Evolutionary conservation across 2,329 filamentous ascomycete species (phyloP), one percentile per base, ranked within the genome.

Genomic region (Neocucurbitaria cava): DNA sequence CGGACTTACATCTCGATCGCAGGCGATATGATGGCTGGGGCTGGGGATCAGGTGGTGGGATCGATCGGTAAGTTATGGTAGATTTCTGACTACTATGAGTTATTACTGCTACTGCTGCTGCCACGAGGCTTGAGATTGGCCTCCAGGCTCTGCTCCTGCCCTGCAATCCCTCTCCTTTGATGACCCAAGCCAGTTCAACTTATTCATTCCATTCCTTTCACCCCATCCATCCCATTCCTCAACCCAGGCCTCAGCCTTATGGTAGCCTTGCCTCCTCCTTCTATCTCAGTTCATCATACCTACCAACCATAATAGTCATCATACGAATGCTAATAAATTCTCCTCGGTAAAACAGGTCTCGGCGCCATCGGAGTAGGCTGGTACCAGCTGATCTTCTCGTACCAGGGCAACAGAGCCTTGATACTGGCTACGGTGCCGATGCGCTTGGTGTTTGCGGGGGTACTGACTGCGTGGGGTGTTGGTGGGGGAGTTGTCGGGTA

Each of bases 311-410:
- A 7, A 18, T 21, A 42, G 11, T 26, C 26, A 21, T 33, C 20
- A 38, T 17, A 7, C 6, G 2, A 18, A 15, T 41, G 17, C n/a
- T n/a, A n/a, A n/a, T n/a, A n/a, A n/a, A n/a, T n/a, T n/a, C n/a
- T n/a, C n/a, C n/a, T n/a, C n/a, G n/a, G n/a, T n/a, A n/a, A 28
- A 5, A 28, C 26, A 61, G 60, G 60, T 17, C 50, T 63, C 2
- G 55, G 55, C 10, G 46, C 33, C 2, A 28, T 63, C n/a, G 55
- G 50, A 28, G 46, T 63, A 17, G 51, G 60, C 7, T 59, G 52
- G 55, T 61, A 59, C 36, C 52, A 63, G 28, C 47, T 55, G n/a
- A 18, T 63, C 13, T 59, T 57, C 15, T 52, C 49, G 18, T 40
- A 49, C 3, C 60, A 57, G 40, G 45, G 51, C 3, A 59, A 59